Conservation (phyloP, 225 moss, liverwort and hornwort genomes). For the Physcomitrellopsis africana region DNA sequence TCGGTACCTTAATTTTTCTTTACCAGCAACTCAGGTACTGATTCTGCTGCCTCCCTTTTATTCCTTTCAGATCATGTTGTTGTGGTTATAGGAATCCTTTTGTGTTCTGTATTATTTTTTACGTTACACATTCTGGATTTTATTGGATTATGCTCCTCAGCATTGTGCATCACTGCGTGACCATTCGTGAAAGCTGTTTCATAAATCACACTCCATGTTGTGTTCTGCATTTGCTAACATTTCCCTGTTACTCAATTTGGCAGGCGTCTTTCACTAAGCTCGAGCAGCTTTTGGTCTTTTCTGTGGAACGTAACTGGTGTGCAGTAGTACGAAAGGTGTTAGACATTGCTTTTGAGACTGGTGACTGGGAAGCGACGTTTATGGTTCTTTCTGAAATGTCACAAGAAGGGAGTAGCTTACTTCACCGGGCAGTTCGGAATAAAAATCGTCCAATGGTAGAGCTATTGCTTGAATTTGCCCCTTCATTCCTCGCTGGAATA, state of each 20-base stretch:
- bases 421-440: conserved; percentile 82
- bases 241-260: no score
- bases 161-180: no score
- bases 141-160: no score
- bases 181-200: no score
- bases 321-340: conserved; percentile 73
- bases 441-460: conserved; percentile 75
- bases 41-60: neutral
- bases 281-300: conserved; percentile 64
- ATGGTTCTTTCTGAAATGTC: conserved; percentile 50
- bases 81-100: no score
- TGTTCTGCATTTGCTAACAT: neutral
- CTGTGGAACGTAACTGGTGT: conserved; percentile 85
- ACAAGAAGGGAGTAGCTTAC: conserved; percentile 57
- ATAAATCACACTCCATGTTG: neutral
- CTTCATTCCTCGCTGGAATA: conserved; percentile 45
- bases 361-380: conserved; percentile 45
- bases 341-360: conserved; percentile 67
- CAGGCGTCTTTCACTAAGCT: conserved; percentile 44
- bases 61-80: no score
- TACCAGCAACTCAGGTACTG: conserved; percentile 14
- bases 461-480: conserved; percentile 66
- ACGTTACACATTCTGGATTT: no score
- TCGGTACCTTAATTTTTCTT: neutral
- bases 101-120: no score